Conservation (phyloP, 2,329 filamentous ascomycete genomes). For the Trichophyton simii region DNA sequence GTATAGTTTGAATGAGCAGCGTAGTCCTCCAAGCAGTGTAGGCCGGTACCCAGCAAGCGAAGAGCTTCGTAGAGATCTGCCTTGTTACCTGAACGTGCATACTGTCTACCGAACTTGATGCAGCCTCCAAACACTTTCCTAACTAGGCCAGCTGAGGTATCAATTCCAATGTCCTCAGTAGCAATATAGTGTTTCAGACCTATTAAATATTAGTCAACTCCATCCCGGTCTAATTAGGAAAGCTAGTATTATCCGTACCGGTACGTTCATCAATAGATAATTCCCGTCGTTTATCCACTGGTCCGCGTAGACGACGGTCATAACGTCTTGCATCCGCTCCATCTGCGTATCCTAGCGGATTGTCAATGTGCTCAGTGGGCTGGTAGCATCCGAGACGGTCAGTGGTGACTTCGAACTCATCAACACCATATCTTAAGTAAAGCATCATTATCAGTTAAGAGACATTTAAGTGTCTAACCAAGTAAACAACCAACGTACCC, state of each 20-base stretch:
- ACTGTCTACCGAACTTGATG: constrained; percentile 69
- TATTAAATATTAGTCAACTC: constrained; percentile 14
- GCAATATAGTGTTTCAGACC: constrained; percentile 89
- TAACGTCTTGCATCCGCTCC: constrained; percentile 75
- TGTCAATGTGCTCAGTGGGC: constrained; percentile 73
- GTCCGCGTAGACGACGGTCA: constrained; percentile 66
- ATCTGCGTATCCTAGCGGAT: constrained; percentile 72
- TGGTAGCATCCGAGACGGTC: constrained; percentile 70
- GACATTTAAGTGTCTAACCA: neutral
- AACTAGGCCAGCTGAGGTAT: constrained; percentile 68
- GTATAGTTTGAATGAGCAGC: constrained; percentile 89
- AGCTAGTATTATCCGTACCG: constrained; percentile 33
- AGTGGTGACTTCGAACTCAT: constrained; percentile 73
- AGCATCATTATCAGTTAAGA: neutral
- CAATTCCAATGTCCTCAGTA: constrained; percentile 64
- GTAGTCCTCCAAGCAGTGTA: constrained; percentile 87
- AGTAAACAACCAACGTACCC: constrained; percentile 41
- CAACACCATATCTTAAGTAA: constrained; percentile 44
- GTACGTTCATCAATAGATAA: constrained; percentile 62
- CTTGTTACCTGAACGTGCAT: constrained; percentile 52
- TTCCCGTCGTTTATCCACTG: constrained; percentile 66
- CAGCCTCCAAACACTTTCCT: constrained; percentile 58
- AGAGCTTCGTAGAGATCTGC: constrained; percentile 79
- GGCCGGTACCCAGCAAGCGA: constrained; percentile 70
- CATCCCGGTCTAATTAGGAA: neutral